These are phyloP conservation scores for Lepidium sativum DNA, from an alignment of 345 rosid genomes.

Conservation along the genomic window DNA sequence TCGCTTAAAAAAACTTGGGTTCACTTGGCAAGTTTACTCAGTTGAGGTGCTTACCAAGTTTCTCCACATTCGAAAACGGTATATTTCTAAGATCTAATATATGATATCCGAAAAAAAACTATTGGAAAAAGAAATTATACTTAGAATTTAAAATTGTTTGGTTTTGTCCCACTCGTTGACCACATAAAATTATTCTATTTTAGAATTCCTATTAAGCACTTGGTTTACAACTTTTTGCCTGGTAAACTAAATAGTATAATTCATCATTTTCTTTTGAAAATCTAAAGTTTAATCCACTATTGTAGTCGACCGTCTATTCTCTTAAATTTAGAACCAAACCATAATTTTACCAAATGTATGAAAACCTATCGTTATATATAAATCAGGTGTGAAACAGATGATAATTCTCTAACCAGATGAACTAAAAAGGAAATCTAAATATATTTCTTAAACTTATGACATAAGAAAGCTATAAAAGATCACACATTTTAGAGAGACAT, in stretches of 20 bases:
- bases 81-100: no score
- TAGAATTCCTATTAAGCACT: no score
- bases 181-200: no score
- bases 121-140: no score
- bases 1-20: no score
- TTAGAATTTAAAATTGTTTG: no score
- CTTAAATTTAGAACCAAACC: background rate
- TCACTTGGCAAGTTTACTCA: no score
- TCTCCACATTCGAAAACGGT: no score
- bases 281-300: background rate
- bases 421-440: background rate
- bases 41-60: no score
- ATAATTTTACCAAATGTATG: background rate
- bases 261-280: background rate
- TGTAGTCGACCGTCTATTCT: background rate
- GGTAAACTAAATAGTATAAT: background rate
- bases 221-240: background rate
- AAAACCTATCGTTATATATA: background rate
- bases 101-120: no score
- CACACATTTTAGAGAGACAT: conserved; percentile 5
- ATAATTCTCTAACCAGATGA: background rate
- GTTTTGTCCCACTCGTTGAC: no score
- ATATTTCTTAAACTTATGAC: background rate
- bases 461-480: background rate
- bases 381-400: background rate